Base-by-base conservation (phyloP, 768 basidiomycete species). In the Tricholomella constricta region DNA sequence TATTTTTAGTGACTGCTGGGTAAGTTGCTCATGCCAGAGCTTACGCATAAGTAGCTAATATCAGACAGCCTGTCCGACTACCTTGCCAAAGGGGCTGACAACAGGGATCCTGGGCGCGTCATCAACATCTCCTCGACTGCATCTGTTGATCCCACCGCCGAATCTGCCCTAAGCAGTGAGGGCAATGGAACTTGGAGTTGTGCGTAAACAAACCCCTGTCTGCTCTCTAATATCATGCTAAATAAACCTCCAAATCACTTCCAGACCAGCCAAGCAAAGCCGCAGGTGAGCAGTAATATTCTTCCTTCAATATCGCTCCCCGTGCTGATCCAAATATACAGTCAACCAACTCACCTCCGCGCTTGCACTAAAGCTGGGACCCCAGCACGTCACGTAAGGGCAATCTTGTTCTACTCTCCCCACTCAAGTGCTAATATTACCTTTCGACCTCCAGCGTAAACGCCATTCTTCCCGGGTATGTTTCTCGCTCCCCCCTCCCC, bases 261-360 rank as follows among this genome's bases (percentile, higher is more conserved):
- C 22, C 57, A 93, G 90, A 93, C 65, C 81, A 84, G 60, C 75
- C 89, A 6, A 91, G 89, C 68, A 93, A 93, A 70, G 91, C 91
- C n/a, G 89, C 89, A 25, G 83, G 81, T 80, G 50, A 45, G 69
- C 60, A n/a, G 10, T 17, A 3, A 17, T 15, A 25, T 9, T 2
- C 15, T 27, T 9, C 9, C 26, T 27, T 48, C 17, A 17, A 14
- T 40, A 17, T 15, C 41, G 19, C 9, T 10, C 9, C 14, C 36
- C 5, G 32, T 29, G 19, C 40, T 26, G 41, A 23, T 44, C 11
- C 17, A 11, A 45, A 38, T n/a, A 43, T 27, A 6, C 42, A 81
- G 83, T 88, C 15, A 92, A 91, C 70, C 90, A 92, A 58, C 81
- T 94, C 41, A 91, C 91, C 4, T 82, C 83, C 12, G 74, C 78